Conservation (phyloP, 2,329 filamentous ascomycete genomes). For the Venturia aucupariae region DNA sequence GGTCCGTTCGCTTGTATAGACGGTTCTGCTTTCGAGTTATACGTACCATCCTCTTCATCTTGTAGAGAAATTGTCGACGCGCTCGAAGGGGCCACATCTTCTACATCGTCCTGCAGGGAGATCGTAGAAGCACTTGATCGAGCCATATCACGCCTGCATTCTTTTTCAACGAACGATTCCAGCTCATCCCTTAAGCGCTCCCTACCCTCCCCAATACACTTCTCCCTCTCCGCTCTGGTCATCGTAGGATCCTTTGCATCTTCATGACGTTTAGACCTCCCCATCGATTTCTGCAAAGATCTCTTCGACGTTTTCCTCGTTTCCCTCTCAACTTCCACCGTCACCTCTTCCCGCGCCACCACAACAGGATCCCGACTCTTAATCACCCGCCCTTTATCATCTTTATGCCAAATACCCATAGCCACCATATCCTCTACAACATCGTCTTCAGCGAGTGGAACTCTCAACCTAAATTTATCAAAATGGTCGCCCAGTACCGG, state of each 20-base stretch:
- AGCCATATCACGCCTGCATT: not conserved
- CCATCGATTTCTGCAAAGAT: not conserved
- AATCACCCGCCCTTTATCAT: not conserved
- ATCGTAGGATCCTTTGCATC: not conserved
- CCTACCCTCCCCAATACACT: not conserved
- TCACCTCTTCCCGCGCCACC: not conserved
- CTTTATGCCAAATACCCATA: not conserved
- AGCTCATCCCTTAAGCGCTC: not conserved
- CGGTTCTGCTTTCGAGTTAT: not conserved
- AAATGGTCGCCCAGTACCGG: not conserved
- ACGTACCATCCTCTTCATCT: not conserved
- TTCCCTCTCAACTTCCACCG: not conserved
- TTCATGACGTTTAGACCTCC: not conserved
- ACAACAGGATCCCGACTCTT: not conserved
- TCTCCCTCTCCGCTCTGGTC: not conserved
- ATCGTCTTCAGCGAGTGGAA: not conserved
- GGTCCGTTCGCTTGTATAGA: not conserved
- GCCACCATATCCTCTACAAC: not conserved
- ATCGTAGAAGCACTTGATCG: not conserved
- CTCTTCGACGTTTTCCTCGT: not conserved
- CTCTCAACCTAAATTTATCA: not conserved
- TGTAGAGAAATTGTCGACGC: not conserved
- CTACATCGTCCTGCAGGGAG: not conserved
- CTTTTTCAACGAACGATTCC: not conserved
- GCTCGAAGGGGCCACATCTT: not conserved